phyloP scores from a whole-genome alignment of 176 grass and related monocot species.

The Chloris gayana region DNA sequence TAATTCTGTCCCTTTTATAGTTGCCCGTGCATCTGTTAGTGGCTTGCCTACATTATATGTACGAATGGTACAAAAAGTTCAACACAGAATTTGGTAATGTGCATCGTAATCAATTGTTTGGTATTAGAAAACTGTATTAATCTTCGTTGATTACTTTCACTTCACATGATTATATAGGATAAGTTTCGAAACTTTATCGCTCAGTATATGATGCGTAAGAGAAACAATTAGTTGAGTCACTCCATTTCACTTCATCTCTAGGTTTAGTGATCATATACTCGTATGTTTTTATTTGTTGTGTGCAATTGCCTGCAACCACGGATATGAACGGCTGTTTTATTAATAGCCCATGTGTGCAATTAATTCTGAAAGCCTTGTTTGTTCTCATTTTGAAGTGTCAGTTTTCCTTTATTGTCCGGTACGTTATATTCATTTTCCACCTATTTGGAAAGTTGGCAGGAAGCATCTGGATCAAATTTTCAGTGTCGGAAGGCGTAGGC shows the following conservation, averaged over 20 bases:
- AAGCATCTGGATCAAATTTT: not conserved
- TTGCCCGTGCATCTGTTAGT: constrained; percentile 9
- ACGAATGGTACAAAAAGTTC: not conserved
- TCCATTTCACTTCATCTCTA: not conserved
- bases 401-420: not conserved
- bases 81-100: not conserved
- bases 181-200: not conserved
- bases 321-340: not conserved
- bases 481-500: not conserved
- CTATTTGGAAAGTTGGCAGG: not conserved
- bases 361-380: not conserved
- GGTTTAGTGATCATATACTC: not conserved
- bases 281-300: not conserved
- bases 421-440: not conserved
- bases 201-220: not conserved
- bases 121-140: not conserved
- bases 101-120: not conserved
- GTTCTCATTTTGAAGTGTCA: not conserved
- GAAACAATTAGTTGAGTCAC: not conserved
- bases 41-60: not conserved
- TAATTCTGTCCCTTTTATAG: not conserved
- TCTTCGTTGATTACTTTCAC: not conserved
- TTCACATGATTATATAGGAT: not conserved
- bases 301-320: not conserved
- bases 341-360: not conserved